A percentile compares a stretch with the other conserved stretches of the same genome.
Conservation (phyloP, 1,139 yeast genomes). For the Sugiyamaella xylanicola region DNA sequence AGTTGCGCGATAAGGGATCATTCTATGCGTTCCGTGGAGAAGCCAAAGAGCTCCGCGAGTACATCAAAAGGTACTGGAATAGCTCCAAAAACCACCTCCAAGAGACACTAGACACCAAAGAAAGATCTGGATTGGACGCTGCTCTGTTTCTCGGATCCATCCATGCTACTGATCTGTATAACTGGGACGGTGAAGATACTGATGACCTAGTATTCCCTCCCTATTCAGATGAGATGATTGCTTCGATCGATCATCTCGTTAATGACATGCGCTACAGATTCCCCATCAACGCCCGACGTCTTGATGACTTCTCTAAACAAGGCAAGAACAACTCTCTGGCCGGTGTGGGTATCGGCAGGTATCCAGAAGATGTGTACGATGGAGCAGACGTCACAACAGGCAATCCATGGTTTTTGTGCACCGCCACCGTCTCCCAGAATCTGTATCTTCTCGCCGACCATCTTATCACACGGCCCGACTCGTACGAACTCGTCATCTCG, state of each 20-base stretch:
- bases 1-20: slow-evolving; percentile 45
- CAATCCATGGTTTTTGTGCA: slow-evolving; percentile 94
- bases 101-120: slow-evolving; percentile 62
- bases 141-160: slow-evolving; percentile 71
- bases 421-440: slow-evolving; percentile 75
- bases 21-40: slow-evolving; percentile 33
- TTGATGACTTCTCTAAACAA: slow-evolving; percentile 39
- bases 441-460: slow-evolving; percentile 44
- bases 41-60: slow-evolving; percentile 45
- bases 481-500: slow-evolving; percentile 38
- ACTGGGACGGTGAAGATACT: slow-evolving; percentile 56
- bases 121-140: slow-evolving; percentile 75
- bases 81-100: slow-evolving; percentile 56
- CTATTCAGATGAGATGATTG: slow-evolving; percentile 37
- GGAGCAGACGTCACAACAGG: slow-evolving; percentile 76
- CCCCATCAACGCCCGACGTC: slow-evolving; percentile 64
- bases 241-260: slow-evolving; percentile 40
- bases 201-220: slow-evolving; percentile 37
- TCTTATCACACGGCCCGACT: slow-evolving; percentile 43
- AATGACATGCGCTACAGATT: slow-evolving; percentile 71
- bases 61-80: slow-evolving; percentile 40
- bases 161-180: slow-evolving; percentile 46
- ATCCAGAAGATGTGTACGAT: slow-evolving; percentile 91
- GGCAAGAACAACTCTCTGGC: slow-evolving; percentile 29
- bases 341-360: slow-evolving; percentile 85